Evolutionary conservation across 129 eudicot genomes (phyloP), one percentile per base, ranked within the genome.

Genomic region (Apium graveolens): DNA sequence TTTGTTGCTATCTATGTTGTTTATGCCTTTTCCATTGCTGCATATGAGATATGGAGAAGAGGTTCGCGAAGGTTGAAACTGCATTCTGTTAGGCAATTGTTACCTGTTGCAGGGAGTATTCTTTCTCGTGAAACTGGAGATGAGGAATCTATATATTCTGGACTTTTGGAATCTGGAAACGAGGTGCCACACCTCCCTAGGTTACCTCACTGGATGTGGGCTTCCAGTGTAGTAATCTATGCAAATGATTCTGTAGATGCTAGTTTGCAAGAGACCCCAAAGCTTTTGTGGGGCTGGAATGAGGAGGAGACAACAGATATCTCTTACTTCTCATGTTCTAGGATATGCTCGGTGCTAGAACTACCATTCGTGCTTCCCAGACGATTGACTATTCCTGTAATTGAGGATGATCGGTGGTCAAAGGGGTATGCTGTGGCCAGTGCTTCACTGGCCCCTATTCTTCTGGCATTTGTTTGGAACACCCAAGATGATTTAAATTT

Each of bases 391-490:
- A 93, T 93, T 76, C 98, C 98, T 1, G 78, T 89, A 11, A 84
- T 93, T 11, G 97, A 91, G 74, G 90, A 93, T 60, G 96, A 83
- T 18, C 62, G 90, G 75, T 93, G 98, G 98, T 93, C 97, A 7
- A 91, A 91, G 78, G 74, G 83, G 34, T 93, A 86, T 45, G 97
- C 97, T 1, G 92, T 91, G 32, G 85, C 90, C 3, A 89, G 90
- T 55, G 97, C 84, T 31, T 84, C 86, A 3, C 81, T 91, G 1
- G 91, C 98, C 8, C 98, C 98, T 2, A 38, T 85, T 51, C 93
- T 93, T 79, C 71, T 93, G 21, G 88, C 87, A 0, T 75, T 82
- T 41, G 75, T 93, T 42, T 91, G 97, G 97, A 89, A 85, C 73
- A 71, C 83, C 17, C 83, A 65, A 73, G 84, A 88, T 14, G 55